A percentile compares a stretch with the other conserved stretches of the same genome.
Conservation (phyloP, 1,284 basidiomycete species). For the Xanthoconium separans region DNA sequence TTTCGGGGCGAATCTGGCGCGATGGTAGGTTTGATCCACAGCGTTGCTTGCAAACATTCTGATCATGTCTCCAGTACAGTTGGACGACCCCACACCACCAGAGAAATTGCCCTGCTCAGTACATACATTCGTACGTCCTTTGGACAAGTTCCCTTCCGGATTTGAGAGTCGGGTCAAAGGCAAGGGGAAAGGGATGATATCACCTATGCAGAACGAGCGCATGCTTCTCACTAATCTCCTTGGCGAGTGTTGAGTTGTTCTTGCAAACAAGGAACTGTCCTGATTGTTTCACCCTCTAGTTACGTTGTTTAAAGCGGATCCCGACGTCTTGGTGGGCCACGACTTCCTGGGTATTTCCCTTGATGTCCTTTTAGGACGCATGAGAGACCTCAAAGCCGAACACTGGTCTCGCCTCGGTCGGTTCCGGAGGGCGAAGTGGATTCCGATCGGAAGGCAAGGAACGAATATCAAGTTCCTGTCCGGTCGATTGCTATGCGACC, state of each 20-base stretch:
- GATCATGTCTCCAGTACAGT: constrained; percentile 53
- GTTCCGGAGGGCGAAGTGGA: constrained; percentile 86
- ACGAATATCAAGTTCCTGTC: constrained; percentile 83
- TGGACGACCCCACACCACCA: constrained; percentile 89
- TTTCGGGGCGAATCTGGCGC: constrained; percentile 85
- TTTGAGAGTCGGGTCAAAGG: constrained; percentile 73
- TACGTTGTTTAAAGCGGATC: constrained; percentile 84
- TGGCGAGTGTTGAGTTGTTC: constrained; percentile 39
- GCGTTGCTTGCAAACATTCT: neutral
- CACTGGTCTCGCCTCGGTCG: constrained; percentile 95
- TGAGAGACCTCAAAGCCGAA: constrained; percentile 87
- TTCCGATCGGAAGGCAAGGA: constrained; percentile 80
- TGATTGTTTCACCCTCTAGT: constrained; percentile 42
- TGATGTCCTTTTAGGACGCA: constrained; percentile 89
- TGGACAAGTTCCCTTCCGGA: constrained; percentile 86
- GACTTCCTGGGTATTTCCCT: constrained; percentile 92
- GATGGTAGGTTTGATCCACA: constrained; percentile 57
- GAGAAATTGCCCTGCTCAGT: constrained; percentile 82
- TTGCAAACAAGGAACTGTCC: neutral
- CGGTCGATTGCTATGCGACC: constrained; percentile 88
- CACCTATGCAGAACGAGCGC: constrained; percentile 80
- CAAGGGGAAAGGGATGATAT: constrained; percentile 70
- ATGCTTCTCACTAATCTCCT: constrained; percentile 85
- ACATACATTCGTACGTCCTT: constrained; percentile 89
- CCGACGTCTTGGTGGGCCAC: constrained; percentile 94